A percentile compares a stretch with the other conserved stretches of the same genome.
These are phyloP conservation scores for Yamadazyma diospyri DNA, from an alignment of 1,139 yeast species.

Conservation along the genomic window DNA sequence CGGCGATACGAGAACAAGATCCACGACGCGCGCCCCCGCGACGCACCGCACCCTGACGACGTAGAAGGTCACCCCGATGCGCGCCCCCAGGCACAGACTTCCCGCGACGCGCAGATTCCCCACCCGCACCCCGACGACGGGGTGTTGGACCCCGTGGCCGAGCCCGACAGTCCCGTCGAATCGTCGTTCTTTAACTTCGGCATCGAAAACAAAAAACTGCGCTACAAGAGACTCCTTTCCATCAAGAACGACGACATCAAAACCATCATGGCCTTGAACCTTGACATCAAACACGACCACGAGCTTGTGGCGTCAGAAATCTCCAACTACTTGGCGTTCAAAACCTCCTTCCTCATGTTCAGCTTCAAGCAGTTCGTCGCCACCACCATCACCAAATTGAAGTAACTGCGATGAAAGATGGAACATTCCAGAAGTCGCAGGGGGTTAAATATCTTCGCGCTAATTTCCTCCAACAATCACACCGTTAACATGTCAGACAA, in stretches of 20 bases:
- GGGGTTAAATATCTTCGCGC: too few species aligned
- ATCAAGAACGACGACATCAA: constrained; percentile 33
- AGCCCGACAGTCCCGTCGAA: constrained; percentile 9
- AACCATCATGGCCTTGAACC: constrained; percentile 30
- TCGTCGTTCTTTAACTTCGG: constrained; percentile 31
- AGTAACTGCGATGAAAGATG: constrained; percentile 3
- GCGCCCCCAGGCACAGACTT: too few species aligned
- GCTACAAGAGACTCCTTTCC: constrained; percentile 30
- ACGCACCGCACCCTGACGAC: constrained; percentile 1
- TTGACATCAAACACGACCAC: constrained; percentile 46
- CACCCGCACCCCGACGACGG: background rate
- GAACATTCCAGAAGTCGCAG: constrained; percentile 4
- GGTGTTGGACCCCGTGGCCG: constrained; percentile 1
- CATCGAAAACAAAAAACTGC: constrained; percentile 32
- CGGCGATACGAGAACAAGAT: constrained; percentile 22
- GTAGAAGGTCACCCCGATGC: background rate
- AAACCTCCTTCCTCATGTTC: constrained; percentile 36
- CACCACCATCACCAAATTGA: constrained; percentile 7
- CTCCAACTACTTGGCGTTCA: constrained; percentile 53
- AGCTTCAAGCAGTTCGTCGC: constrained; percentile 30
- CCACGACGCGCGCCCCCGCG: too few species aligned
- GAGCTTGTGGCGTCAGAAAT: constrained; percentile 62
- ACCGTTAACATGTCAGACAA: constrained; percentile 24
- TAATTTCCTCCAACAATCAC: too few species aligned
- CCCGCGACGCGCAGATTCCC: background rate